Conservation (phyloP, 495 filamentous ascomycete species). For the Aspergillus mulundensis region DNA sequence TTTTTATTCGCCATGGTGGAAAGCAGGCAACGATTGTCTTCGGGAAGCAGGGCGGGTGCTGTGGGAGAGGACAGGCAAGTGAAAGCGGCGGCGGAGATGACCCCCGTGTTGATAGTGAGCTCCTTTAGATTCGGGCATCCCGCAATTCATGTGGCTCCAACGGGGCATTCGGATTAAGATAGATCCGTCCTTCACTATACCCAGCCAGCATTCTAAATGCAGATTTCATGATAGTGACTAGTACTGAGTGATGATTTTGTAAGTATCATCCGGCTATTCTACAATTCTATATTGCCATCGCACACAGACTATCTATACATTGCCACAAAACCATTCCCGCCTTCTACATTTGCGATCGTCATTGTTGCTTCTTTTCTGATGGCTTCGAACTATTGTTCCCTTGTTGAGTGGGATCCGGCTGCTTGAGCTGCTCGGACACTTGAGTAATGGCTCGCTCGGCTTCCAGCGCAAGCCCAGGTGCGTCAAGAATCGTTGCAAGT, state of each 20-base stretch:
- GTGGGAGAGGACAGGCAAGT: slow-evolving; percentile 12
- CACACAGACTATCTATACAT: neutral
- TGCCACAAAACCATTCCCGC: neutral
- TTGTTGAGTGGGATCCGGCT: slow-evolving; percentile 40
- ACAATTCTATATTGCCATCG: neutral
- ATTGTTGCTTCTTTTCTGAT: slow-evolving; percentile 26
- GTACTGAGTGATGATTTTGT: neutral
- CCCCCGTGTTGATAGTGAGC: slow-evolving; percentile 12
- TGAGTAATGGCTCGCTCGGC: slow-evolving; percentile 87
- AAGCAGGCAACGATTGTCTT: neutral
- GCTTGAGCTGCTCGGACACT: slow-evolving; percentile 63
- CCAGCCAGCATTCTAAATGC: neutral
- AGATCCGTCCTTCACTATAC: slow-evolving; percentile 16
- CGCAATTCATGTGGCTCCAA: slow-evolving; percentile 13
- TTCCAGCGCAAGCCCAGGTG: slow-evolving; percentile 83
- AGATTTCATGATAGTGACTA: neutral
- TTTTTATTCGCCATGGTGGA: slow-evolving; percentile 66
- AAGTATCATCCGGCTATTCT: neutral
- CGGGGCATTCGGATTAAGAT: slow-evolving; percentile 23
- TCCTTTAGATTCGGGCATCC: slow-evolving; percentile 15
- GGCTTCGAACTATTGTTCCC: slow-evolving; percentile 17
- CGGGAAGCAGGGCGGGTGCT: neutral
- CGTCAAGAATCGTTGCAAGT: slow-evolving; percentile 65
- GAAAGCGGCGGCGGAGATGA: slow-evolving; percentile 2
- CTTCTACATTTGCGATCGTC: neutral